Conservation (phyloP, 2,329 filamentous ascomycete species). For the Aureobasidium sp. region DNA sequence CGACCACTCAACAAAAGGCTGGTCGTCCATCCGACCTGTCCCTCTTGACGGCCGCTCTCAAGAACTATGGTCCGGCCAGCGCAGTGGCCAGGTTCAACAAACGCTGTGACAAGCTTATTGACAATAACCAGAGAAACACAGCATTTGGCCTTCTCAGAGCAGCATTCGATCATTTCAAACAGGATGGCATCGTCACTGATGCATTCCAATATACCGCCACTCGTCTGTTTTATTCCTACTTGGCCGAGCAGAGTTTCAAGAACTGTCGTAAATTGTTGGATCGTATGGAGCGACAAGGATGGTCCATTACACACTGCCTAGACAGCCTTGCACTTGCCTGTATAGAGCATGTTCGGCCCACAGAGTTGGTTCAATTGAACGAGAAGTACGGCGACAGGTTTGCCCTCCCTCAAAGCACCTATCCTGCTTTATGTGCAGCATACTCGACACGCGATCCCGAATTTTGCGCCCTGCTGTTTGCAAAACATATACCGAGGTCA, state of each 20-base stretch:
- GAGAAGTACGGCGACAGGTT: background rate
- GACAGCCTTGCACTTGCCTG: background rate
- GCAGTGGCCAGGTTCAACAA: background rate
- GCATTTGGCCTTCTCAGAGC: background rate
- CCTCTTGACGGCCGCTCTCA: background rate
- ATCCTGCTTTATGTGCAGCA: constrained; percentile 3
- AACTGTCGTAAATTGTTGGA: background rate
- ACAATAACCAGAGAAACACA: background rate
- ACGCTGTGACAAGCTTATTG: background rate
- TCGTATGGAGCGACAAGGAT: background rate
- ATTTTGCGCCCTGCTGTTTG: background rate
- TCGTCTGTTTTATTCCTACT: background rate
- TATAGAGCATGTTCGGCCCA: background rate
- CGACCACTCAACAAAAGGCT: background rate
- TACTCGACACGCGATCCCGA: background rate
- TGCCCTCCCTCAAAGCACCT: background rate
- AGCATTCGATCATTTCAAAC: background rate
- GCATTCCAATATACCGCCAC: background rate
- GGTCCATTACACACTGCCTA: background rate
- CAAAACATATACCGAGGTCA: background rate
- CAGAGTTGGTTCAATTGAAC: background rate
- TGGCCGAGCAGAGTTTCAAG: background rate
- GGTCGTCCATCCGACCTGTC: background rate
- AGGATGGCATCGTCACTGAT: background rate
- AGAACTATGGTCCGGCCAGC: background rate